phyloP scores from a whole-genome alignment of 2,329 filamentous ascomycete species.

The Gremmenia infestans region DNA sequence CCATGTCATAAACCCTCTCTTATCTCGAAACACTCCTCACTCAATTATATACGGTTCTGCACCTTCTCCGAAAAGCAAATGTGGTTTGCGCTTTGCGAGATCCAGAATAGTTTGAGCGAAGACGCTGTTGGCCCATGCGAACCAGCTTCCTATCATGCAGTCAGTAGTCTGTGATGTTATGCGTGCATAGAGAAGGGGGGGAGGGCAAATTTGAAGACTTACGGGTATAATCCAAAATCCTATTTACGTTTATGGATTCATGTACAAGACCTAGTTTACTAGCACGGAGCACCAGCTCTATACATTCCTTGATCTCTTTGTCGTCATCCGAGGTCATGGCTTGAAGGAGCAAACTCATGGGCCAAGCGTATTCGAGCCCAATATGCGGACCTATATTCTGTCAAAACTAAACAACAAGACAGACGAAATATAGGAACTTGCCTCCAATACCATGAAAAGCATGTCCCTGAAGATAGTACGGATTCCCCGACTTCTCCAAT shows the following conservation, averaged over 20 bases:
- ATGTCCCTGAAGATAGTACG: conserved; percentile 75
- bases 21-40: conserved; percentile 4
- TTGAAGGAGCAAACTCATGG: conserved; percentile 90
- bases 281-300: conserved; percentile 70
- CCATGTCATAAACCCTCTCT: not conserved
- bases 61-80: conserved; percentile 72
- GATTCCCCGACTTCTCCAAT: conserved; percentile 50
- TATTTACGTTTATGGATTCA: conserved; percentile 84
- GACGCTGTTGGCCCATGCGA: conserved; percentile 80
- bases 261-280: conserved; percentile 78
- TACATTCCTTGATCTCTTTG: conserved; percentile 68
- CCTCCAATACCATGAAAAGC: conserved; percentile 87
- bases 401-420: not conserved
- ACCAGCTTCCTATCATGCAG: conserved; percentile 1
- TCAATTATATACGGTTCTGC: conserved; percentile 50
- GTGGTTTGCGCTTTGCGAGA: conserved; percentile 80
- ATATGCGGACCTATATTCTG: conserved; percentile 54
- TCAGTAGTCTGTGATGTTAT: conserved; percentile 9
- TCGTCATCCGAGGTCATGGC: conserved; percentile 84
- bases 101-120: conserved; percentile 91
- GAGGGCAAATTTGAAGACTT: conserved; percentile 24
- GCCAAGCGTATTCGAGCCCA: conserved; percentile 88
- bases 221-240: conserved; percentile 63
- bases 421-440: conserved; percentile 33
- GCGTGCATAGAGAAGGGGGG: not conserved